These are phyloP conservation scores for Mimosa bimucronata DNA, from an alignment of 306 rosid genomes.

Conservation along the genomic window DNA sequence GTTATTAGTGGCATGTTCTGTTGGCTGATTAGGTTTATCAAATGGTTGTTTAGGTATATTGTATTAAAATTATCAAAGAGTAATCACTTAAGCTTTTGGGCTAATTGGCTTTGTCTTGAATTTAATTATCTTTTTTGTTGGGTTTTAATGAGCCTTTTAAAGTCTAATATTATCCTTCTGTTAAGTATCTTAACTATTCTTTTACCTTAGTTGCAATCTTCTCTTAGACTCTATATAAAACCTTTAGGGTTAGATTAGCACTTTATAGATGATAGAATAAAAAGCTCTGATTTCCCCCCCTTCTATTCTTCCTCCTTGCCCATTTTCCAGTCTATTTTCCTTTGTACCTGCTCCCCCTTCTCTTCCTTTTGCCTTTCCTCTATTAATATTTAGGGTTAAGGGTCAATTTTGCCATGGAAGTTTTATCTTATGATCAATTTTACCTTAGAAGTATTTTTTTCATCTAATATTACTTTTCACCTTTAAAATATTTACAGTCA, in stretches of 20 bases:
- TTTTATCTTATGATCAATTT: too few species aligned
- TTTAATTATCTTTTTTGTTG: background rate
- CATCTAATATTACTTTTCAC: too few species aligned
- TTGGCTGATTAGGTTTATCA: conserved; percentile 25
- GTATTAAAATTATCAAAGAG: background rate
- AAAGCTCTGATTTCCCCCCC: too few species aligned
- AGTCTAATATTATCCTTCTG: background rate
- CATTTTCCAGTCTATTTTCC: too few species aligned
- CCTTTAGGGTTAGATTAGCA: background rate
- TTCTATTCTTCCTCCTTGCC: too few species aligned
- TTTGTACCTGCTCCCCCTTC: too few species aligned
- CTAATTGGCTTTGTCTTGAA: background rate
- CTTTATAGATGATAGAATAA: background rate
- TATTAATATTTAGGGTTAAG: too few species aligned
- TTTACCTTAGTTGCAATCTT: background rate
- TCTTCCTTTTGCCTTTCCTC: too few species aligned
- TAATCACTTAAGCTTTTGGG: background rate
- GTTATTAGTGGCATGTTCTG: conserved; percentile 16
- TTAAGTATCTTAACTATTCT: background rate
- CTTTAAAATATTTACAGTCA: too few species aligned
- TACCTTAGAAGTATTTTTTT: too few species aligned
- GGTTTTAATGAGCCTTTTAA: background rate
- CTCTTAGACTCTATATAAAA: background rate
- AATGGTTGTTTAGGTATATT: background rate
- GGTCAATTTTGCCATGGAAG: too few species aligned